Evolutionary conservation across 805 yeast genomes (phyloP).

Genomic region (Candida ulmi): DNA sequence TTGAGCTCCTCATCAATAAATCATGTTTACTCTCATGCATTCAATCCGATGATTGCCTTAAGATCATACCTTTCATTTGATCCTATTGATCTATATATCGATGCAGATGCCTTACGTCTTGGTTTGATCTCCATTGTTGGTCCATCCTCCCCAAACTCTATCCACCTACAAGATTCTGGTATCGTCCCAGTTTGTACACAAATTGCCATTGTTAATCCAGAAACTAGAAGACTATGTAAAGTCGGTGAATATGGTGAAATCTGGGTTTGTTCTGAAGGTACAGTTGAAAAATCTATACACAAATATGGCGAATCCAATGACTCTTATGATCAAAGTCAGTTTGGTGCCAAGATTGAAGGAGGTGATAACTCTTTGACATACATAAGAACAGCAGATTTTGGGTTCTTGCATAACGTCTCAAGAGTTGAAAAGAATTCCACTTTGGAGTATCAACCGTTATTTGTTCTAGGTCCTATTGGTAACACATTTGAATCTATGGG

Average conservation of each 20-base stretch:
- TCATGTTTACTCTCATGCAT: conserved; percentile 69
- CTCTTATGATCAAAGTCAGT: conserved; percentile 33
- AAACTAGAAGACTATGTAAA: conserved; percentile 69
- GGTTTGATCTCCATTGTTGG: conserved; percentile 80
- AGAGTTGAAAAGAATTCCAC: conserved; percentile 35
- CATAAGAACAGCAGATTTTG: conserved; percentile 89
- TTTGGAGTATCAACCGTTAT: conserved; percentile 64
- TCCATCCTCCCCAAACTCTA: conserved; percentile 61
- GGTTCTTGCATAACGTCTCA: conserved; percentile 77
- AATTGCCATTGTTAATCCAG: conserved; percentile 92
- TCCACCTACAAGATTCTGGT: conserved; percentile 89
- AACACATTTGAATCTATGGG: conserved; percentile 92
- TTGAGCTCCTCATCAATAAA: conserved; percentile 67
- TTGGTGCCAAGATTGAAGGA: conserved; percentile 56
- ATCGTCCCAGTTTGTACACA: conserved; percentile 94
- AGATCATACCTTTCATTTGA: conserved; percentile 86
- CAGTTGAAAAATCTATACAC: conserved; percentile 51
- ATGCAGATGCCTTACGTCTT: conserved; percentile 83
- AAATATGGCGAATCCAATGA: conserved; percentile 35
- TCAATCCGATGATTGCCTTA: conserved; percentile 79
- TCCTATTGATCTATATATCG: conserved; percentile 81
- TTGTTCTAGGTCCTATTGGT: conserved; percentile 76
- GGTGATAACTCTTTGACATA: conserved; percentile 62
- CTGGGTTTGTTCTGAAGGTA: conserved; percentile 92
- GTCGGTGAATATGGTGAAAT: conserved; percentile 96